Evolutionary conservation across 176 grass and related monocot genomes (phyloP).

Genomic region (Avena insularis): DNA sequence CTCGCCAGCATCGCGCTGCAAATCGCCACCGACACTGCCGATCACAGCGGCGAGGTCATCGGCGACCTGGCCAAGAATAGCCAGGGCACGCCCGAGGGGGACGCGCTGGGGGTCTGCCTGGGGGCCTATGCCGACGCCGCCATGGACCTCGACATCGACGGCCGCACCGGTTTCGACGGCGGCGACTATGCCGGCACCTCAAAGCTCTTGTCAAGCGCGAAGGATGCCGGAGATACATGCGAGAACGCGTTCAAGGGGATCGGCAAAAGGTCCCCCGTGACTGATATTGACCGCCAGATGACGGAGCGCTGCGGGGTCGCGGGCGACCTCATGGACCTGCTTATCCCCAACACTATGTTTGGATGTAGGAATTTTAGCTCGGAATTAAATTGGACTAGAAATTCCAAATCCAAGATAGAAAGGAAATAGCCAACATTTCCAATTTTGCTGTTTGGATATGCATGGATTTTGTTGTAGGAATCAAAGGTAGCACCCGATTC

Average conservation of each 20-base stretch:
- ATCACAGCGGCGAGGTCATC: neutral
- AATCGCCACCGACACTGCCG: neutral
- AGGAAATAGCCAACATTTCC: no score
- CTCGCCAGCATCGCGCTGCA: conserved; percentile 21
- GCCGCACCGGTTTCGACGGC: neutral
- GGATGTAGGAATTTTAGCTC: no score
- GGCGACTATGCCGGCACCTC: neutral
- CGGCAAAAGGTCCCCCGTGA: neutral
- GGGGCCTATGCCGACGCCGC: neutral
- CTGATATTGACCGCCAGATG: conserved; percentile 11
- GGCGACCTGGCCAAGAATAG: neutral
- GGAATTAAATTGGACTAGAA: no score
- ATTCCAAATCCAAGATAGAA: no score
- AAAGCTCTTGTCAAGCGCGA: neutral
- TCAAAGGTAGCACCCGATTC: no score
- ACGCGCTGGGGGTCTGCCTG: neutral
- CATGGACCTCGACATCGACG: neutral
- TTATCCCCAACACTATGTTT: neutral
- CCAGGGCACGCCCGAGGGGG: neutral
- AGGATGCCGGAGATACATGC: neutral
- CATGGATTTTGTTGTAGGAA: no score
- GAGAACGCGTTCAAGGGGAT: conserved; percentile 7
- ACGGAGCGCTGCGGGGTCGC: neutral
- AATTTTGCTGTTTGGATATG: no score
- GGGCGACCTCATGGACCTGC: neutral